Evolutionary conservation across 2,329 filamentous ascomycete genomes (phyloP).

Genomic region (Colletotrichum viniferum): DNA sequence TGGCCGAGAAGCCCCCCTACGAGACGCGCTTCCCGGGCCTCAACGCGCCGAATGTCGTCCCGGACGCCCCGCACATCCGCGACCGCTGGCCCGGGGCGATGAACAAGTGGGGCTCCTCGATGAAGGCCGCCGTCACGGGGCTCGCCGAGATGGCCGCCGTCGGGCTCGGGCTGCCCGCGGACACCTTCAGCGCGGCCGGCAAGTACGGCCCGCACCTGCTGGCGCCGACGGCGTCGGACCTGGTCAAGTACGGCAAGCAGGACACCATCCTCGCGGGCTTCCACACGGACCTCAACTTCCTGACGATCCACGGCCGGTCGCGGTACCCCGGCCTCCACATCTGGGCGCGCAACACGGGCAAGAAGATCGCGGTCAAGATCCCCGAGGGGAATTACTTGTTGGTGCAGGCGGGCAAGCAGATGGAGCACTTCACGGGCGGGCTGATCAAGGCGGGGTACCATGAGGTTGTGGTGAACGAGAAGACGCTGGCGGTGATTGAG

Average conservation of each 20-base stretch:
- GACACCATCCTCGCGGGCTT: slow-evolving; percentile 68
- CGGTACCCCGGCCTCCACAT: slow-evolving; percentile 66
- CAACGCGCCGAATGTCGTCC: slow-evolving; percentile 60
- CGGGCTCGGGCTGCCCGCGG: slow-evolving; percentile 56
- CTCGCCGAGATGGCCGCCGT: slow-evolving; percentile 64
- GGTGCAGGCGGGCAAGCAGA: slow-evolving; percentile 67
- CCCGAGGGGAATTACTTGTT: slow-evolving; percentile 62
- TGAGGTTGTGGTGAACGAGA: slow-evolving; percentile 63
- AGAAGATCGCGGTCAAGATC: slow-evolving; percentile 62
- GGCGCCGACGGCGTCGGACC: slow-evolving; percentile 64
- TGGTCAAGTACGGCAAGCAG: slow-evolving; percentile 53
- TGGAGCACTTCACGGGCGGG: slow-evolving; percentile 65
- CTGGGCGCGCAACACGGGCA: slow-evolving; percentile 67
- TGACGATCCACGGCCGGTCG: slow-evolving; percentile 68
- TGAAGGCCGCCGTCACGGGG: slow-evolving; percentile 64
- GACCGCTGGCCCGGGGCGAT: slow-evolving; percentile 58
- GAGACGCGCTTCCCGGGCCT: slow-evolving; percentile 59
- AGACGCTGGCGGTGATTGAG: slow-evolving; percentile 53
- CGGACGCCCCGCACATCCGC: slow-evolving; percentile 51
- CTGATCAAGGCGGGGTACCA: slow-evolving; percentile 67
- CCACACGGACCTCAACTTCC: slow-evolving; percentile 69
- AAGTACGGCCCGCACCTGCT: slow-evolving; percentile 66
- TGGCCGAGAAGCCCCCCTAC: slow-evolving; percentile 59
- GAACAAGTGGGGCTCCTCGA: slow-evolving; percentile 62
- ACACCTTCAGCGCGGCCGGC: slow-evolving; percentile 59